phyloP scores from a whole-genome alignment of 805 yeast genomes.

The Yarrowia sp. region DNA sequence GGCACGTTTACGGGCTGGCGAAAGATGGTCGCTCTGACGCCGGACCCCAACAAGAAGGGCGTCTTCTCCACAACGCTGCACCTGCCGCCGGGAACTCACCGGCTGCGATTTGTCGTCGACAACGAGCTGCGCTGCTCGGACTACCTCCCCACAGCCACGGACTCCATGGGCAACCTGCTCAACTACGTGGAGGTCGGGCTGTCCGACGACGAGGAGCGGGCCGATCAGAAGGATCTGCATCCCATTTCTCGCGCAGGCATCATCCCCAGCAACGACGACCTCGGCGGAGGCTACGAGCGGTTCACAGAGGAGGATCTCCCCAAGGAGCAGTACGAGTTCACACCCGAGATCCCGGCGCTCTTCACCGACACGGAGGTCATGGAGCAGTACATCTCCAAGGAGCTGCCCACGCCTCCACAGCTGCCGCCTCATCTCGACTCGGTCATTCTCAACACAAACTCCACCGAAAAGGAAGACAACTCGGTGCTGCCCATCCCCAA shows the following conservation, averaged over 20 bases:
- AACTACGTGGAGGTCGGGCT: conserved; percentile 58
- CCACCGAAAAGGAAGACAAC: conserved; percentile 77
- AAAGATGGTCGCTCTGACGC: conserved; percentile 84
- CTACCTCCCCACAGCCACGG: conserved; percentile 89
- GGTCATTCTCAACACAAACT: conserved; percentile 73
- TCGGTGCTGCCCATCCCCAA: conserved; percentile 92
- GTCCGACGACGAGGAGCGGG: conserved; percentile 8
- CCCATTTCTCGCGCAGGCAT: conserved; percentile 23
- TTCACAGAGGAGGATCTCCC: conserved; percentile 78
- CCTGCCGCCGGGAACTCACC: conserved; percentile 81
- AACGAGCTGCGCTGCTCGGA: conserved; percentile 87
- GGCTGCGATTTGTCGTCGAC: conserved; percentile 90
- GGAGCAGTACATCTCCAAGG: conserved; percentile 42
- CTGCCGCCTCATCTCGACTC: conserved; percentile 95
- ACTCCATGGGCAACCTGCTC: conserved; percentile 92
- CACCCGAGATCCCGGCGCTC: conserved; percentile 44
- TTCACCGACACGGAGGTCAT: conserved; percentile 47
- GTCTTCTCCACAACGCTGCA: conserved; percentile 38
- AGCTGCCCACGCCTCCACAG: conserved; percentile 81
- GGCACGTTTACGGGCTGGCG: conserved; percentile 99
- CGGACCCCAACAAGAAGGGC: conserved; percentile 41
- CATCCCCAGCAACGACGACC: conserved; percentile 23
- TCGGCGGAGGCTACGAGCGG: conserved; percentile 48
- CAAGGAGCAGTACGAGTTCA: conserved; percentile 73
- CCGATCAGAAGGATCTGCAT: conserved; percentile 22